Base-by-base conservation (phyloP, 2,329 filamentous ascomycete species). In the Paecilomyces variotii region DNA sequence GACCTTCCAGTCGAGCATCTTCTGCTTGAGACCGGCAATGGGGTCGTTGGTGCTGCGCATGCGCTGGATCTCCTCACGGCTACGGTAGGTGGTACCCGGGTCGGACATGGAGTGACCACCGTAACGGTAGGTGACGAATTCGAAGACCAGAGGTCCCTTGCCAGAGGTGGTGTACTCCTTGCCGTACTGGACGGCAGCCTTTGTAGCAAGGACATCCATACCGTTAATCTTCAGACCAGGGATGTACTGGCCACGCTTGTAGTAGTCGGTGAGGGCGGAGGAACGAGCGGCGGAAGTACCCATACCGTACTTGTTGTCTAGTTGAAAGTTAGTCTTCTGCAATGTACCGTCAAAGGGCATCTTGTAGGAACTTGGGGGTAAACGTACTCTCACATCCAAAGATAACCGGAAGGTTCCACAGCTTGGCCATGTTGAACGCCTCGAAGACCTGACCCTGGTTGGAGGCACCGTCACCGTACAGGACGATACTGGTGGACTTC, bases 241-340 rank as follows among this genome's bases (percentile, higher is more conserved):
- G 68, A 99, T 99, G 84, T 97, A 99, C 82, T 99, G 94, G 67
- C 94, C 94, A 80, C 94, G 93, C 88, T 97, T 97, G 87, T 99
- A 97, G 87, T 99, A 99, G 78, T 99, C 94, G 77, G 94, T 97
- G 74, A 97, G 81, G 70, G 94, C 94, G 61, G 94, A 93, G 62
- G 94, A 92, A 71, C 94, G 91, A 79, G 88, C 88, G 67, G 94
- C 93, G 62, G 94, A 89, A 64, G 94, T 99, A 80, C 94, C 94
- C 94, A 99, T 99, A 78, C 94, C 94, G 77, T 99, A 99, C 81
- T 99, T 99, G 89, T 99, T 99, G 86, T 99, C 92, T 96, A 61
- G 11, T 57, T 55, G 56, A 56, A 19, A 19, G 50, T 25, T 63
- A 49, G 63, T 61, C 14, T 56, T 4, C 64, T 76, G 64, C 76